Base-by-base conservation (phyloP, 1,284 basidiomycete species). In the Moesziomyces antarcticus region DNA sequence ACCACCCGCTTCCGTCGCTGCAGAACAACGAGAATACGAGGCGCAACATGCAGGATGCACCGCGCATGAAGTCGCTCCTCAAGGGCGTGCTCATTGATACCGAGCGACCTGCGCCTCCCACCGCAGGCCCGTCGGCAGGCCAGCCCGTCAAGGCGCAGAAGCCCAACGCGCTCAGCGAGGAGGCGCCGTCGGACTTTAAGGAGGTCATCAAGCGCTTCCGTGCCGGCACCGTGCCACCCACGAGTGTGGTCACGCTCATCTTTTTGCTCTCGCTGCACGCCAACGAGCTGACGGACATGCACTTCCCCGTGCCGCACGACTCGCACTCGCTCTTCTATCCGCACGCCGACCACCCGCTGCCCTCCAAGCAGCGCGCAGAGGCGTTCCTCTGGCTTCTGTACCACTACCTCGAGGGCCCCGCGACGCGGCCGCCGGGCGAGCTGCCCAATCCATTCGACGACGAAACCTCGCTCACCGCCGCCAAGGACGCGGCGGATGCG, bases 1-100 rank as follows among this genome's bases (percentile, higher is more conserved):
- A 93, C 84, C 92, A 93, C 80, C 91, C 92, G 9, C 88, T 94
- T 13, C 92, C 92, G 27, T 88, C 89, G 14, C 86, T 94, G n/a
- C 91, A 93, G 80, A 89, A 89, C 74, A 83, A 85, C 50, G 84
- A 85, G 27, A 82, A 82, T 50, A 90, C 90, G 6, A 87, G 88
- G 58, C 89, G 89, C 18, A 91, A 92, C 82, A 87, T 93, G 66
- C 91, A 92, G 78, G 92, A 93, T 82, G 91, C 91, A 6, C 91
- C 92, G 22, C 87, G 92, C 54, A 91, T 93, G 84, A 91, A 91
- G 85, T 89, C 89, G 57, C 88, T 89, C 63, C 85, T 91, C 72
- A 90, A 94, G 83, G 91, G 91, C 40, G 90, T 91, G 40, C 86
- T 91, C 40, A 87, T 94, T 47, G 88, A 91, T 27, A 88, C 88